These are phyloP conservation scores for Calocybe gangraenosa DNA, from an alignment of 768 basidiomycete species.

Conservation along the genomic window DNA sequence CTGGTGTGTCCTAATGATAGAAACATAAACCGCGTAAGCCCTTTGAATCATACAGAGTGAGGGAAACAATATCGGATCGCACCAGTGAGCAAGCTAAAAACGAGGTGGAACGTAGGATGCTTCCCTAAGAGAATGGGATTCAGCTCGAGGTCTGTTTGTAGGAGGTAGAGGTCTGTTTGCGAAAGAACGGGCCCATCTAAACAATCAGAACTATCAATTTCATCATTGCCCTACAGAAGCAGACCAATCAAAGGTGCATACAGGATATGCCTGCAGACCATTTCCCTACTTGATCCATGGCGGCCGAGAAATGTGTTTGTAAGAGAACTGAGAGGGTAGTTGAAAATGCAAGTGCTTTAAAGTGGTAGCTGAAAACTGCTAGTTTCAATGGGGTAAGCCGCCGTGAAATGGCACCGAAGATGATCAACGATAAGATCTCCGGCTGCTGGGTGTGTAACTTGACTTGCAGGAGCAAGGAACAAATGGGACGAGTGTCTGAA, in stretches of 20 bases:
- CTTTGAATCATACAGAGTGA: too few species aligned
- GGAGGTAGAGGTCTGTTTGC: slow-evolving; percentile 79
- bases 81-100: slow-evolving; percentile 73
- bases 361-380: background rate
- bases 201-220: background rate
- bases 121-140: slow-evolving; percentile 66
- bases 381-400: background rate
- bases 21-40: background rate
- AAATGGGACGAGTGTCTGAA: too few species aligned
- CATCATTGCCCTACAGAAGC: background rate
- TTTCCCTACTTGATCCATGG: slow-evolving; percentile 27
- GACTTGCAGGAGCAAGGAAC: background rate
- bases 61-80: too few species aligned
- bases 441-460: background rate
- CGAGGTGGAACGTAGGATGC: slow-evolving; percentile 50
- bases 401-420: background rate
- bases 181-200: slow-evolving; percentile 76
- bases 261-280: slow-evolving; percentile 43
- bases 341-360: background rate
- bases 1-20: slow-evolving; percentile 45
- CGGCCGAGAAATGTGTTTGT: too few species aligned
- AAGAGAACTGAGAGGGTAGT: too few species aligned
- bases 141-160: slow-evolving; percentile 63
- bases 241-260: slow-evolving; percentile 22
- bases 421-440: slow-evolving; percentile 12